phyloP scores from a whole-genome alignment of 495 filamentous ascomycete genomes.

The Rostrohypoxylon terebratum region DNA sequence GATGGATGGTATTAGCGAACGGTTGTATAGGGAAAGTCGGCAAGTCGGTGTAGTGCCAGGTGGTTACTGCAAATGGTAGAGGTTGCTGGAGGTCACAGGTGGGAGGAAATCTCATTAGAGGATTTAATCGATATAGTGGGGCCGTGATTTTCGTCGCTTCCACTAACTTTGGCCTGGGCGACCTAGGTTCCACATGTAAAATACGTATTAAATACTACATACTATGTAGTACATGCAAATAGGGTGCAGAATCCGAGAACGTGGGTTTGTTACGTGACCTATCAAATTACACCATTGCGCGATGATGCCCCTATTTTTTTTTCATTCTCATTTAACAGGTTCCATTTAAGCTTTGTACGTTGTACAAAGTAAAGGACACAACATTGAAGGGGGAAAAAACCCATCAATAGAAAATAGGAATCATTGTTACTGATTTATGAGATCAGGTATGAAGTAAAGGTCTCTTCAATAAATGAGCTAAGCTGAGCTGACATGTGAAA shows the following conservation, averaged over 20 bases:
- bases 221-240: constrained; percentile 33
- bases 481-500: constrained; percentile 25
- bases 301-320: constrained; percentile 21
- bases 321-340: constrained; percentile 20
- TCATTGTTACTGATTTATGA: constrained; percentile 7
- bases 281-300: constrained; percentile 17
- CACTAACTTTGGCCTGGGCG: not conserved
- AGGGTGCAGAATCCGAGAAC: constrained; percentile 36
- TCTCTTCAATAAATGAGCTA: not conserved
- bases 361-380: too few species aligned
- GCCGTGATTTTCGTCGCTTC: constrained; percentile 32
- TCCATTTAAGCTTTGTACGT: constrained; percentile 7
- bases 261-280: constrained; percentile 26
- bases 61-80: constrained; percentile 22
- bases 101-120: constrained; percentile 1
- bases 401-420: constrained; percentile 1
- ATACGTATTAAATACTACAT: too few species aligned
- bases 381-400: constrained; percentile 31
- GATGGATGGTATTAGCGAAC: not conserved
- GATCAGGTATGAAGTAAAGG: not conserved
- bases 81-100: constrained; percentile 5
- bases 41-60: constrained; percentile 43
- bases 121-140: constrained; percentile 14
- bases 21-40: constrained; percentile 11
- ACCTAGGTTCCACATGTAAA: constrained; percentile 29